phyloP scores from a whole-genome alignment of 2,329 filamentous ascomycete species.

The Clonostachys chloroleuca region DNA sequence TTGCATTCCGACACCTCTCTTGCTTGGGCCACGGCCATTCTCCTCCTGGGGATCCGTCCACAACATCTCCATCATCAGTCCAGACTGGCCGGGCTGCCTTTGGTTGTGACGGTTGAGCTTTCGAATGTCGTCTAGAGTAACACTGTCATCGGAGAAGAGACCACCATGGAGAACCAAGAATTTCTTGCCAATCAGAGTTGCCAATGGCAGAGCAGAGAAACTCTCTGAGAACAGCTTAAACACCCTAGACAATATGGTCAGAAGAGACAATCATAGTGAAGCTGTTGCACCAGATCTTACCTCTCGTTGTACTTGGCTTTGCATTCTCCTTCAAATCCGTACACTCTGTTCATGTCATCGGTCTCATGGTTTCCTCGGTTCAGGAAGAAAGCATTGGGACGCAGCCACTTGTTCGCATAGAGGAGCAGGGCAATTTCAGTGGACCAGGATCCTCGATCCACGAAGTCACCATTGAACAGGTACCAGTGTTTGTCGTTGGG shows the following conservation, averaged over 20 bases:
- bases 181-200: constrained; percentile 86
- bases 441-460: constrained; percentile 96
- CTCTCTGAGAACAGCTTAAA: constrained; percentile 99
- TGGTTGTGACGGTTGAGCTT: constrained; percentile 89
- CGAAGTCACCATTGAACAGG: constrained; percentile 98
- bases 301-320: constrained; percentile 96
- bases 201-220: constrained; percentile 89
- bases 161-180: constrained; percentile 92
- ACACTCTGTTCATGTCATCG: constrained; percentile 98
- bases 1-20: constrained; percentile 92
- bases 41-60: constrained; percentile 94
- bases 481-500: constrained; percentile 87
- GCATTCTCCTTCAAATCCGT: constrained; percentile 98
- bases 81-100: constrained; percentile 85
- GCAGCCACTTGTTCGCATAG: constrained; percentile 96
- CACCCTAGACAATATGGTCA: constrained; percentile 39
- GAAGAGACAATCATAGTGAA: neutral
- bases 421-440: constrained; percentile 92
- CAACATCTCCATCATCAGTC: constrained; percentile 99
- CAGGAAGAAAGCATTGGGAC: constrained; percentile 83
- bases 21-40: constrained; percentile 86
- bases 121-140: constrained; percentile 88
- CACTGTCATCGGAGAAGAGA: constrained; percentile 91
- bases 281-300: constrained; percentile 8
- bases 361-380: constrained; percentile 99